These are phyloP conservation scores for Linderina pennispora DNA, from an alignment of 192 early-diverging fungal species.

Conservation along the genomic window DNA sequence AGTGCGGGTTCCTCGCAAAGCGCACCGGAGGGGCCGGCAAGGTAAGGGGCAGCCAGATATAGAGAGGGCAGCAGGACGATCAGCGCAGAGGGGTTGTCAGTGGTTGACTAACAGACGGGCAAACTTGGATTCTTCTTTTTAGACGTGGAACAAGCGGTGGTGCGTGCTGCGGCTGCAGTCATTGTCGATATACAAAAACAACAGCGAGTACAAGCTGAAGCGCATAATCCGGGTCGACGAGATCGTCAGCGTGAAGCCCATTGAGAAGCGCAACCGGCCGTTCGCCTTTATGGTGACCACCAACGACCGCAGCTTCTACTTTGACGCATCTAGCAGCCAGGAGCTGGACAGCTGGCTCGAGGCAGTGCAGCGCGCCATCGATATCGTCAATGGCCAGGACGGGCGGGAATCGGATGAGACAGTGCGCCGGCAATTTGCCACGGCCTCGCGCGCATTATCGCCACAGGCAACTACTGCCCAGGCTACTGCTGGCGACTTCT, in stretches of 20 bases:
- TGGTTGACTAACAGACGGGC: too few relatives aligned
- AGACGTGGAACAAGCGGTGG: constrained; percentile 47
- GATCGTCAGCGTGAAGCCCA: constrained; percentile 20
- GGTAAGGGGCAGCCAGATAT: too few relatives aligned
- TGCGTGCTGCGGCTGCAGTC: constrained; percentile 44
- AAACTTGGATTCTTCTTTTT: too few relatives aligned
- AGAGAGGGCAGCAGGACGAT: neutral
- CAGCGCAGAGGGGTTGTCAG: too few relatives aligned
- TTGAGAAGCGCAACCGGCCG: constrained; percentile 35
- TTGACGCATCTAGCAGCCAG: constrained; percentile 44
- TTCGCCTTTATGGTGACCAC: constrained; percentile 39
- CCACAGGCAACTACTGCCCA: too few relatives aligned
- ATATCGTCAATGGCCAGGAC: neutral
- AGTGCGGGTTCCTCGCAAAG: constrained; percentile 40
- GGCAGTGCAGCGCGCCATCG: neutral
- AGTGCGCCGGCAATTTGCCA: too few relatives aligned
- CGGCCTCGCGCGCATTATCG: too few relatives aligned
- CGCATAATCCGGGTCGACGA: constrained; percentile 43
- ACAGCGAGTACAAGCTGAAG: constrained; percentile 40
- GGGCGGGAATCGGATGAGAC: too few relatives aligned
- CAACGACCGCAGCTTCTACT: constrained; percentile 28
- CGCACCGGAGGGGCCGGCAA: constrained; percentile 40
- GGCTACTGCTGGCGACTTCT: too few relatives aligned
- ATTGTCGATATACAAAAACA: constrained; percentile 35
- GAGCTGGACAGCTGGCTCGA: constrained; percentile 30